Evolutionary conservation across 2,329 filamentous ascomycete species (phyloP), one percentile per base, ranked within the genome.

Genomic region (Tolypocladium tundrense): DNA sequence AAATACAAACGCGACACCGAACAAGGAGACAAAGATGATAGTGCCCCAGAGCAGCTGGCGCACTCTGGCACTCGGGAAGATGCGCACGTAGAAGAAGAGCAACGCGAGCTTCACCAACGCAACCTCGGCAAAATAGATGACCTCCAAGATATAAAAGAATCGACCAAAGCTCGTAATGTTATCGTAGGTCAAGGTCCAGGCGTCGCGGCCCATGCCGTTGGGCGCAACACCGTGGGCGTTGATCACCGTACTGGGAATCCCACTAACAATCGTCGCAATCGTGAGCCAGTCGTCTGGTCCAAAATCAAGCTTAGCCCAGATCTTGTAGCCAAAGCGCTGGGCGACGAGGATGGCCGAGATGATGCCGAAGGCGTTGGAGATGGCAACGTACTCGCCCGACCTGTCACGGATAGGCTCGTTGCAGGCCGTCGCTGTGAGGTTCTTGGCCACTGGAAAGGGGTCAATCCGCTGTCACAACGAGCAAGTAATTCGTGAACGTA

Each of bases 61-160:
- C 11, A 81, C 72, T 3, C 53, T 58, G 0, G 56, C 59, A 0
- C 67, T 64, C 0, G 78, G 78, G 60, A 85, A 85, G 57, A 84
- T 78, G 56, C 79, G 75, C 6, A 81, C 68, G 62, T 82, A 84
- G 66, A 84, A 82, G 63, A 79, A 72, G 1, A 84, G 68, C 31
- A 85, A 70, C 0, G 80, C 75, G 5, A 80, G 66, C 61, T 83
- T 82, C 19, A 79, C 70, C 33, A 80, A 67, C 1, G 75, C 68
- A 14, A 80, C 66, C 19, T 76, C 68, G 3, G 68, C 56, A 62
- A 82, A 80, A 65, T 83, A 81, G 27, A 79, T 55, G 8, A 71
- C 60, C 35, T 75, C 73, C 63, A 73, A 70, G 59, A 72, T 63
- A 61, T 76, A 81, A 31, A 80, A 74, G 62, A 68, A 73, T 33